Base-by-base conservation (phyloP, 345 rosid species). In the Ricinus communis region DNA sequence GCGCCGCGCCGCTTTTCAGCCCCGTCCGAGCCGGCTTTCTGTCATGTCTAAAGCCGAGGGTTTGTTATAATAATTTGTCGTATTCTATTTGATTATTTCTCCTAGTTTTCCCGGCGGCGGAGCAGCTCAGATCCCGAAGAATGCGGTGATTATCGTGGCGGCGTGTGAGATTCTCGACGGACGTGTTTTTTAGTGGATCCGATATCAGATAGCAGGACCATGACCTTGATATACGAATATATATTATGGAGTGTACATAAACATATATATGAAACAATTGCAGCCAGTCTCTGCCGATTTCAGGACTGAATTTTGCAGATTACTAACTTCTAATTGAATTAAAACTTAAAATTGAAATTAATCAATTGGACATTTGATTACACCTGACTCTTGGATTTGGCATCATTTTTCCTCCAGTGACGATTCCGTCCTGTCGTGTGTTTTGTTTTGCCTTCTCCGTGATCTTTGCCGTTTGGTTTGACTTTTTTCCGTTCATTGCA, bases 11-110 rank as follows among this genome's bases (percentile, higher is more conserved):
- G 89, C 65, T 5, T 93, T 88, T 80, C 89, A 82, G 84, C 85
- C 93, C 14, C 82, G 85, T 62, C 98, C 77, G 5, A 93, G 97
- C 81, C 88, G 97, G 6, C 85, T 93, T 8, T 85, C 78, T 22
- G 58, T 43, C 27, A 80, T 88, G 90, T 78, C 76, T 52, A 74
- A 51, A 56, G 89, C 85, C 10, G 82, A 78, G 49, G 82, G 77
- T 15, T 27, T 18, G 13, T 68, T 5, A 16, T 25, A 15, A 43
- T 50, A 24, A 66, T 63, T 58, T 49, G 21, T 4, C 14, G 50
- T 57, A 19, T 53, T 13, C 19, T 64, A 22, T 15, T 54, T 15
- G 55, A 10, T 45, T 30, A 41, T 10, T 40, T 47, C 41, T 28
- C 56, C 0, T 25, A 22, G 24, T 12, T 19, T 16, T 55, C 62